Conservation (phyloP, 108 stramenopile genomes). For the Cyclotella kingstonii region DNA sequence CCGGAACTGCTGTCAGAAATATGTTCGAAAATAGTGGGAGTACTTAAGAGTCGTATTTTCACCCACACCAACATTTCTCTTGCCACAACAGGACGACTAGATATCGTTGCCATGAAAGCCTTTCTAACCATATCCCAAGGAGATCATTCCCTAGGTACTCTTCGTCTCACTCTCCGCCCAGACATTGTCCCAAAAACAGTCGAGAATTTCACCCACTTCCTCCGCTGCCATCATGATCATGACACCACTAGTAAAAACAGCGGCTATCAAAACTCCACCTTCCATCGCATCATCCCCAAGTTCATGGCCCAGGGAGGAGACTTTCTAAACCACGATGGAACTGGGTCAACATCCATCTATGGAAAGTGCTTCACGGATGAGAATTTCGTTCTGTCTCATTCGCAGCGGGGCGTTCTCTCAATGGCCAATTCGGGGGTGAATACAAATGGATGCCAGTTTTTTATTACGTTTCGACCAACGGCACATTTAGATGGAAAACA, state of each 20-base stretch:
- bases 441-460: constrained; percentile 92
- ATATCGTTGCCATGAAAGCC: constrained; percentile 37
- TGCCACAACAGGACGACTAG: no score
- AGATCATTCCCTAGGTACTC: constrained; percentile 30
- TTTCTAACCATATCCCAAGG: constrained; percentile 44
- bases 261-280: constrained; percentile 54
- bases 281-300: constrained; percentile 91
- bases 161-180: constrained; percentile 41
- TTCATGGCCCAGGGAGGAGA: constrained; percentile 98
- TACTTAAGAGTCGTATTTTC: no score
- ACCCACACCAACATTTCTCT: no score
- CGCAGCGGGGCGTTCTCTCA: constrained; percentile 62
- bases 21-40: no score
- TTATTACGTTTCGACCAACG: constrained; percentile 73
- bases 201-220: constrained; percentile 41
- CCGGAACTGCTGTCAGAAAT: no score
- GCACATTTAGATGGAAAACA: constrained; percentile 90
- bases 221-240: constrained; percentile 12
- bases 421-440: constrained; percentile 90
- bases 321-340: constrained; percentile 87
- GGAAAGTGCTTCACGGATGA: constrained; percentile 84
- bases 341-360: constrained; percentile 71
- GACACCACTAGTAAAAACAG: not conserved
- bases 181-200: constrained; percentile 47
- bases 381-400: constrained; percentile 67